Conservation (phyloP, 768 basidiomycete species). For the Boletus rubescentipes region DNA sequence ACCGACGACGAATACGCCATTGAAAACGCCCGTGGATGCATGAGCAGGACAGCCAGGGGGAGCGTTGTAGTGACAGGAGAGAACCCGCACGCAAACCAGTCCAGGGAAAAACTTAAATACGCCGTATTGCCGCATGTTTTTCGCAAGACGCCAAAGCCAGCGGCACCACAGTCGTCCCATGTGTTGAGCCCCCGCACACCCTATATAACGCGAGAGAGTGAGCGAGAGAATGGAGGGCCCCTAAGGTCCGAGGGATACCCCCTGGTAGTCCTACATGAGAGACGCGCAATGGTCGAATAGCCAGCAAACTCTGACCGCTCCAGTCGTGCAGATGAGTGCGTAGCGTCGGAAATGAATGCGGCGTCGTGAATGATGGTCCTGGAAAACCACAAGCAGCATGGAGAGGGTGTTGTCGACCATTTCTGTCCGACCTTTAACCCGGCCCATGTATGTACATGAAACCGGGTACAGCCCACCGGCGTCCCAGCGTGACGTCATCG, state of each 20-base stretch:
- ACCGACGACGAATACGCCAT: slow-evolving; percentile 13
- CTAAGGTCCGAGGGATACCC: slow-evolving; percentile 8
- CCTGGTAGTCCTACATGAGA: slow-evolving; percentile 14
- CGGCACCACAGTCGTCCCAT: slow-evolving; percentile 17
- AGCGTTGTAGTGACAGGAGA: slow-evolving; percentile 16
- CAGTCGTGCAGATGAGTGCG: slow-evolving; percentile 1
- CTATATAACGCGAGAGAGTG: slow-evolving; percentile 1
- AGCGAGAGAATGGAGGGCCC: slow-evolving; percentile 6
- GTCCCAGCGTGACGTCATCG: not conserved
- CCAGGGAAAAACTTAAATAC: slow-evolving; percentile 23
- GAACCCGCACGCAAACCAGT: slow-evolving; percentile 11
- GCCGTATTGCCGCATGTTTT: slow-evolving; percentile 18
- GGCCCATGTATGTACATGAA: not conserved
- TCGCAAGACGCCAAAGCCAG: slow-evolving; percentile 19
- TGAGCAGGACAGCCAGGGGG: slow-evolving; percentile 3
- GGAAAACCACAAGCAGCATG: not conserved
- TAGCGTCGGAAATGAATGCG: slow-evolving; percentile 24
- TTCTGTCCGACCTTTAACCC: not conserved
- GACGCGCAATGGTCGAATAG: not conserved
- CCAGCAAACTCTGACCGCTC: slow-evolving; percentile 1
- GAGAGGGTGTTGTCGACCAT: not conserved
- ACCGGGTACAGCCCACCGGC: not conserved
- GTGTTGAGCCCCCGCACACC: slow-evolving; percentile 22
- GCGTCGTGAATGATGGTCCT: not conserved
- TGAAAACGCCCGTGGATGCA: slow-evolving; percentile 18